These are phyloP conservation scores for Botrytis cinerea DNA, from an alignment of 2,329 filamentous ascomycete species.

Conservation along the genomic window DNA sequence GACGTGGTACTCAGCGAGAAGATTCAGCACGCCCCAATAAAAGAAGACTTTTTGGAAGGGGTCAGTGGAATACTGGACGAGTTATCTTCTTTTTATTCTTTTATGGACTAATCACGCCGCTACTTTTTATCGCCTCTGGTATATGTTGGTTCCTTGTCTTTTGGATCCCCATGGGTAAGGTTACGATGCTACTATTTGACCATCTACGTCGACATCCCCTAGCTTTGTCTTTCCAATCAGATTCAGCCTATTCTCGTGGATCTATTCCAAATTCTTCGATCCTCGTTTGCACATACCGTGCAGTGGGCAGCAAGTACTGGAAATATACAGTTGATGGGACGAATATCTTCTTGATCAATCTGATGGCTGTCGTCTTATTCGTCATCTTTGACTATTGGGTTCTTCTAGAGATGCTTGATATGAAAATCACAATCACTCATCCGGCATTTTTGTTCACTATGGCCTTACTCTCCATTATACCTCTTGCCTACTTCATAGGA, in stretches of 20 bases:
- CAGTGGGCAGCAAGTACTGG: constrained; percentile 94
- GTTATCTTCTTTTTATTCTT: constrained; percentile 97
- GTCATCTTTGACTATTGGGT: constrained; percentile 92
- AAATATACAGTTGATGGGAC: constrained; percentile 99
- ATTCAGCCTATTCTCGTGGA: constrained; percentile 71
- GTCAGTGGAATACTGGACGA: constrained; percentile 91
- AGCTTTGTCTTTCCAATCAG: constrained; percentile 89
- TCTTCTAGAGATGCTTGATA: constrained; percentile 65
- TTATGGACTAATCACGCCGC: constrained; percentile 86
- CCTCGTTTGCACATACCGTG: constrained; percentile 93
- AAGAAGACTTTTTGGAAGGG: constrained; percentile 87
- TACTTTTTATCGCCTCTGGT: constrained; percentile 79
- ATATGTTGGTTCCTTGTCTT: constrained; percentile 98
- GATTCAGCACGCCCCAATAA: constrained; percentile 58
- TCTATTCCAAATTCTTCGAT: constrained; percentile 80
- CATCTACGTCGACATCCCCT: constrained; percentile 91
- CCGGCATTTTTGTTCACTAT: constrained; percentile 84
- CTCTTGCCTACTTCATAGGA: constrained; percentile 96
- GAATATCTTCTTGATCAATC: constrained; percentile 98
- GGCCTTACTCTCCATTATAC: constrained; percentile 88
- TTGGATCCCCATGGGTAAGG: constrained; percentile 97
- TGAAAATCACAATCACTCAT: constrained; percentile 73
- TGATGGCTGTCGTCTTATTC: constrained; percentile 90
- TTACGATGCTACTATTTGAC: constrained; percentile 84
- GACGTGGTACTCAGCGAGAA: constrained; percentile 51